Evolutionary conservation across 495 filamentous ascomycete genomes (phyloP), one percentile per base, ranked within the genome.

Genomic region (Xanthoparmelia taractica): DNA sequence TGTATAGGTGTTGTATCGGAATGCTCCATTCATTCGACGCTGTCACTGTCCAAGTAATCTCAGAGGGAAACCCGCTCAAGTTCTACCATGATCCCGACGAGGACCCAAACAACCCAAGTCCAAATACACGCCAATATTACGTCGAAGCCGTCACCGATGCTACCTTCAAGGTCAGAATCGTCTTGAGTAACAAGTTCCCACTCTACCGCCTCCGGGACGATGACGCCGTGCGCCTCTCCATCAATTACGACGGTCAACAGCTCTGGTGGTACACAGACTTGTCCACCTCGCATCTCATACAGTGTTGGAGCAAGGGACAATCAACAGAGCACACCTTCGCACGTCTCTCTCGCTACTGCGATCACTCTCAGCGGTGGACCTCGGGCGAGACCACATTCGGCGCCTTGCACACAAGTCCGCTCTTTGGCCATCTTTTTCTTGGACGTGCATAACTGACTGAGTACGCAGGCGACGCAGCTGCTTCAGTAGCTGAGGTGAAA

Each of bases 1-100:
- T n/a, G n/a, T n/a, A n/a, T n/a, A n/a, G n/a, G n/a, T n/a, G n/a
- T n/a, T n/a, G n/a, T n/a, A 27, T 13, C 25, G 25, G 3, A 52
- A 62, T 57, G 50, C 17, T 12, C 6, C 6, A 36, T 25, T 37
- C 60, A 20, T 63, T 47, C 10, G 18, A 18, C 20, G 67, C 59
- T 15, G 18, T 63, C 52, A 38, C 37, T 2, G 36, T 69, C 37
- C 43, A 69, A 12, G 31, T 69, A 7, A 60, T 54, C 10, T 65
- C 60, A 4, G 20, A 63, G 43, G 45, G 58, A 20, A 23, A 27
- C 5, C 1, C 47, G 1, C 55, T 67, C 1, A 59, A 20, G 17
- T 29, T 65, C 11, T 63, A 71, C 61, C 57, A 66, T 52, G 65
- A 71, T n/a, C 69, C 68, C 10, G 63, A 66, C 25, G 56, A 25